phyloP scores from a whole-genome alignment of 345 rosid species.

The Rhodamnia argentea region DNA sequence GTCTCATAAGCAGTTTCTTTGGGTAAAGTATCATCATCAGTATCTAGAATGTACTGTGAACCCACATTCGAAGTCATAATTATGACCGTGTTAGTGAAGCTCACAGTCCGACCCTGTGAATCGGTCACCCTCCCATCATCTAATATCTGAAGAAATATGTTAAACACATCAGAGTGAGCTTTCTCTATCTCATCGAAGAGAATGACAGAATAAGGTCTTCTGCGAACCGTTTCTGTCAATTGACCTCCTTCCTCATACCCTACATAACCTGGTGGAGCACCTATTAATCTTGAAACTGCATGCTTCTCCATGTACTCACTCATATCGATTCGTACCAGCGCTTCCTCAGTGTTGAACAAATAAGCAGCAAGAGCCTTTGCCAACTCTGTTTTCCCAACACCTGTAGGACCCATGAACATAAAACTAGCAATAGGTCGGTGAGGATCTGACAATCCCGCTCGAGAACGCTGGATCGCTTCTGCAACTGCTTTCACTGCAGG shows the following conservation, averaged over 20 bases:
- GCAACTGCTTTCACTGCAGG: conserved; percentile 94
- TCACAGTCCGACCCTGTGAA: conserved; percentile 92
- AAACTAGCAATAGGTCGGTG: conserved; percentile 96
- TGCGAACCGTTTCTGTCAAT: conserved; percentile 78
- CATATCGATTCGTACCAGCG: conserved; percentile 92
- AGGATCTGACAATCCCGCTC: conserved; percentile 98
- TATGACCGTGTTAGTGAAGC: conserved; percentile 85
- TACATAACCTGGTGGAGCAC: conserved; percentile 98
- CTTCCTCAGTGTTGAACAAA: conserved; percentile 94
- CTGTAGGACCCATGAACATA: conserved; percentile 99
- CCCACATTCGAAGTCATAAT: conserved; percentile 98
- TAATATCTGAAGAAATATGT: conserved; percentile 90
- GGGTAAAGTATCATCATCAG: conserved; percentile 38
- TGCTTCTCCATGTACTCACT: conserved; percentile 99
- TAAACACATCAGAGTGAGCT: conserved; percentile 89
- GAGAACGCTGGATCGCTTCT: conserved; percentile 95
- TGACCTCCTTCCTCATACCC: conserved; percentile 99
- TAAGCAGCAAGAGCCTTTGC: conserved; percentile 94
- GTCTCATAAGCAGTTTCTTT: conserved; percentile 63
- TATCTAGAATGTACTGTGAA: conserved; percentile 70
- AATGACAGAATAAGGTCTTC: conserved; percentile 93
- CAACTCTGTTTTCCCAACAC: conserved; percentile 95
- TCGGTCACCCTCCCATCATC: conserved; percentile 98
- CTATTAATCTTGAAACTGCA: conserved; percentile 91
- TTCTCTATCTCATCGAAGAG: conserved; percentile 98